Evolutionary conservation across 1,139 yeast genomes (phyloP), one percentile per base, ranked within the genome.

Genomic region (Geotrichum citri-aurantii): DNA sequence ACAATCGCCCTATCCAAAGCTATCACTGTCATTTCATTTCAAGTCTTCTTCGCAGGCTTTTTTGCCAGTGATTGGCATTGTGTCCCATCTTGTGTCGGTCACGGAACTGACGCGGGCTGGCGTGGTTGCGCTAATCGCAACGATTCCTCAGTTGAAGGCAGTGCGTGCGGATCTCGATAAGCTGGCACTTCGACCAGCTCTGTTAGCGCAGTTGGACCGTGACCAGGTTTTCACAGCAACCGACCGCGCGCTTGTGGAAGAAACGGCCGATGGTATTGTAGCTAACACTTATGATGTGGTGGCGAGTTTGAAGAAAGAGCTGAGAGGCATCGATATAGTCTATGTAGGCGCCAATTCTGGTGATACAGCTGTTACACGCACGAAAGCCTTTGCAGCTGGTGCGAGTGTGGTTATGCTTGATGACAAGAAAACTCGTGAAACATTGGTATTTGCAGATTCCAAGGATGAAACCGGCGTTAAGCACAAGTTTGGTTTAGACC

Each of bases 251-350:
- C 31, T 49, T 12, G 14, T 48, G 27, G 48, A 23, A 10, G 52
- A 47, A 11, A 48, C 44, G 2, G 59, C 59, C 3, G 59, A 56
- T n/a, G 59, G 37, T 5, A 21, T 56, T 24, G 26, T 56, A 11
- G 59, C 56, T 4, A 48, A 42, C 17, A 48, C 59, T 6, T 19
- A 24, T 21, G 59, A 56, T 14, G 59, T 52, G 19, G 47, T 56
- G 11, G 50, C 10, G 17, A 23, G 14, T 3, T 48, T 46, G 14
- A 52, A 52, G 40, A 21, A 48, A 17, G 44, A 44, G 26, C 19
- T 31, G 8, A 37, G 44, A 10, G 23, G 23, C 21, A 31, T 56
- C 8, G 59, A 52, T 14, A 19, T 56, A 19, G 31, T 52, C 24
- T 56, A 48, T 19, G 21, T 52, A 12, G 50, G 50, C 6, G 52